Base-by-base conservation (phyloP, 2,329 filamentous ascomycete genomes). In the Fusarium buxicola region DNA sequence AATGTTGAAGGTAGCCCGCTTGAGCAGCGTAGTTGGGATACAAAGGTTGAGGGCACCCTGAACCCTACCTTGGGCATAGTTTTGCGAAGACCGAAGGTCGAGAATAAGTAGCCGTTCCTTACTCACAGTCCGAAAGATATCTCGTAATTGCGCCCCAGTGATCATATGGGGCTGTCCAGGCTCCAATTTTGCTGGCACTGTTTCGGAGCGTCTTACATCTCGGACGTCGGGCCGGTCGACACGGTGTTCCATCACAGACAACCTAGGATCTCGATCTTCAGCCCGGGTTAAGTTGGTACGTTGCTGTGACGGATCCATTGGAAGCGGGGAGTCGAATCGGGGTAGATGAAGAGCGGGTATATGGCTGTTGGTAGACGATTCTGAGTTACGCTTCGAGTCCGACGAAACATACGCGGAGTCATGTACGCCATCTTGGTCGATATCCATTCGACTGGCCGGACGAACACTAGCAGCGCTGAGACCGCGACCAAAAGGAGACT, bases 11-110 rank as follows among this genome's bases (percentile, higher is more conserved):
- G 93, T 96, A 1, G 92, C 89, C 45, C 95, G 85, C 76, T 98
- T 98, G 15, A 99, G 79, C 12, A 99, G 80, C 0, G 94, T 98
- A 0, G 95, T 98, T 0, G 95, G 95, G 59, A 98, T 96, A 73
- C 95, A 98, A 6, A 99, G 81, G 73, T 96, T 98, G 28, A 99
- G 78, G 1, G 94, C 92, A n/a, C 89, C 89, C 45, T 83, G 80
- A 51, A 98, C 91, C 27, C 91, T 87, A 18, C 91, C 89, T 40
- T 86, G 83, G 1, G 88, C 85, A 72, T 90, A 97, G 65, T 94
- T 92, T 16, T 93, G 92, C 25, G 89, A 92, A 0, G 96, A 93
- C 34, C 95, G 87, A 18, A 98, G 85, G 74, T 99, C 95, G 5
- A 99, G 80, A 2, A 98, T 74, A 28, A 99, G 79, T 1, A 92